phyloP scores from a whole-genome alignment of 192 early-diverging fungal species.

The Umbelopsis vinacea region DNA sequence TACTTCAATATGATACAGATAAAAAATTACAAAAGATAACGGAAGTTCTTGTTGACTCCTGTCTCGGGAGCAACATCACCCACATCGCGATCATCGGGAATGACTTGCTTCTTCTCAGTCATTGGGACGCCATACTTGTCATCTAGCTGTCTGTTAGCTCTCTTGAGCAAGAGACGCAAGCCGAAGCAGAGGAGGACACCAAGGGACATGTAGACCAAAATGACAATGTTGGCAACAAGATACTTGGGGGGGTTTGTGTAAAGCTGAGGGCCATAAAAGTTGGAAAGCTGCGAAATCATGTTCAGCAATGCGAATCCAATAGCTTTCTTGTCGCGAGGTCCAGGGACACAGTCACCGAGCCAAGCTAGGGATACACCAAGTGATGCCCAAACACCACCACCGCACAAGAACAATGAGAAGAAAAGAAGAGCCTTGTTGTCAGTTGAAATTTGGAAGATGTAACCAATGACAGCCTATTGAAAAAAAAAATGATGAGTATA shows the following conservation, averaged over 20 bases:
- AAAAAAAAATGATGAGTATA: neutral
- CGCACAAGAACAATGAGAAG: slow-evolving; percentile 32
- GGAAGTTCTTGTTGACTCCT: slow-evolving; percentile 29
- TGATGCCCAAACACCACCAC: slow-evolving; percentile 32
- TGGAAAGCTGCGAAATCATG: slow-evolving; percentile 31
- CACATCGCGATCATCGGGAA: slow-evolving; percentile 21
- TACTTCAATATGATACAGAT: slow-evolving; percentile 1
- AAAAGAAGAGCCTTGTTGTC: slow-evolving; percentile 21
- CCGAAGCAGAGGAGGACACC: slow-evolving; percentile 30
- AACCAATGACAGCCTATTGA: slow-evolving; percentile 12
- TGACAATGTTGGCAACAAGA: slow-evolving; percentile 32
- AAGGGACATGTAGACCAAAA: slow-evolving; percentile 26
- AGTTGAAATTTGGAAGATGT: slow-evolving; percentile 24
- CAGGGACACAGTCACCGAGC: slow-evolving; percentile 30
- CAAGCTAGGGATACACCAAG: slow-evolving; percentile 31
- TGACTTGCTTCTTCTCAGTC: slow-evolving; percentile 19
- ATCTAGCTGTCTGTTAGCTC: slow-evolving; percentile 22
- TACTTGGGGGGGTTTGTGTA: slow-evolving; percentile 28
- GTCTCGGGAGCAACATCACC: slow-evolving; percentile 31
- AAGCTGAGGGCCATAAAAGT: slow-evolving; percentile 31
- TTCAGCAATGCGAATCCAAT: slow-evolving; percentile 28
- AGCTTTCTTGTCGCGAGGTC: slow-evolving; percentile 27
- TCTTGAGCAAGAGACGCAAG: slow-evolving; percentile 10
- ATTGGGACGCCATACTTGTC: slow-evolving; percentile 26
- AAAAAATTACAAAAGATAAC: slow-evolving; percentile 25